Conservation (phyloP, 2,329 filamentous ascomycete genomes). For the Harringtonia aguacate region DNA sequence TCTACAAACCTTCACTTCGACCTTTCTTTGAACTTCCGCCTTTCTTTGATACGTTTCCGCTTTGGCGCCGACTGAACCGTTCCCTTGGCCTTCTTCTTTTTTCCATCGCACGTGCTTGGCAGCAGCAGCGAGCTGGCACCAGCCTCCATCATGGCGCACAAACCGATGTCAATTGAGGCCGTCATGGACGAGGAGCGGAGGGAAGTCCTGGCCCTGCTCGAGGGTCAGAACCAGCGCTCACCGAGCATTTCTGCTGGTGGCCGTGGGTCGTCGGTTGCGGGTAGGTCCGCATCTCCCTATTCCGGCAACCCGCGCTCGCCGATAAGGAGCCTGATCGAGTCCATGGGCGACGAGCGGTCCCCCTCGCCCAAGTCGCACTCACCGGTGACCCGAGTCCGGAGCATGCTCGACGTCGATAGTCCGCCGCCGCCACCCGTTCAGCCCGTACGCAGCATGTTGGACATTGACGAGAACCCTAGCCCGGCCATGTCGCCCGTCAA, state of each 20-base stretch:
- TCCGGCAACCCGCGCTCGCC: conserved; percentile 47
- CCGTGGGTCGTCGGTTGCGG: conserved; percentile 11
- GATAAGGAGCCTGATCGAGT: conserved; percentile 53
- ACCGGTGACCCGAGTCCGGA: conserved; percentile 43
- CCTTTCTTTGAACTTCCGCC: too few species aligned
- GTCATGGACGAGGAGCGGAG: conserved; percentile 67
- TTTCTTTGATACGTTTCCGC: too few species aligned
- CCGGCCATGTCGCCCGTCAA: conserved; percentile 18
- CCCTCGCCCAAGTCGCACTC: too few species aligned
- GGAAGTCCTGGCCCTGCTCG: conserved; percentile 60
- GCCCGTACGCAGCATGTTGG: conserved; percentile 41
- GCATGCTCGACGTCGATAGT: conserved; percentile 52
- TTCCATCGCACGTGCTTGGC: too few species aligned
- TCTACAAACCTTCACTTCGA: too few species aligned
- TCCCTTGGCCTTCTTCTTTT: not conserved
- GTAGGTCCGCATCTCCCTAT: conserved; percentile 42
- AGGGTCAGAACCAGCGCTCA: not conserved
- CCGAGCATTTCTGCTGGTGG: conserved; percentile 14
- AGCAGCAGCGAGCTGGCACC: not conserved
- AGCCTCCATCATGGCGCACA: conserved; percentile 20
- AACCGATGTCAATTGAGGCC: conserved; percentile 64
- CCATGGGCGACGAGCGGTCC: conserved; percentile 31
- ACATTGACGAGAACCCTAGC: conserved; percentile 25
- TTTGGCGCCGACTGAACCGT: too few species aligned
- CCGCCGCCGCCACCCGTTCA: conserved; percentile 23